phyloP scores from a whole-genome alignment of 1,139 yeast species.

The Maudiozyma humilis region DNA sequence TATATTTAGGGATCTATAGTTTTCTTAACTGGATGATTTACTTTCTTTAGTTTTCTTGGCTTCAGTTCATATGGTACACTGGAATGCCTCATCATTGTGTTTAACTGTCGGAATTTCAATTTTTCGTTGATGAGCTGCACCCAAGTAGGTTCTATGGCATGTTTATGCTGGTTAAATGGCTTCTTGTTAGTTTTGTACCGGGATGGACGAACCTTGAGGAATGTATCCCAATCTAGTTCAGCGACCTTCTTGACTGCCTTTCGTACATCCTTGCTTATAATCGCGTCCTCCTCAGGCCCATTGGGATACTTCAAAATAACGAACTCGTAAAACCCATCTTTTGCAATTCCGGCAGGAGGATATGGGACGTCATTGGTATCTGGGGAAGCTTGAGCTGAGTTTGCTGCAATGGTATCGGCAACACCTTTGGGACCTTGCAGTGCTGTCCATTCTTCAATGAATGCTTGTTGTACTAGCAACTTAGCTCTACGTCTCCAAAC shows the following conservation, averaged over 20 bases:
- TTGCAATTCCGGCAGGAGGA: conserved; percentile 19
- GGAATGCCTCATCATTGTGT: conserved; percentile 16
- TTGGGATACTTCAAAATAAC: conserved; percentile 36
- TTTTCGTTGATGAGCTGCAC: conserved; percentile 27
- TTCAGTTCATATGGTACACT: conserved; percentile 13
- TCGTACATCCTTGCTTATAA: conserved; percentile 31
- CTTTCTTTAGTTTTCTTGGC: neutral
- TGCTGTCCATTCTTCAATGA: conserved; percentile 28
- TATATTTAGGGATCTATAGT: neutral
- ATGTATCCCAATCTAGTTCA: conserved; percentile 15
- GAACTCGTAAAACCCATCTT: conserved; percentile 45
- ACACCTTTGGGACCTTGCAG: conserved; percentile 20
- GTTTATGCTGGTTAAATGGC: neutral
- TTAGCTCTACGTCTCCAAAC: conserved; percentile 35
- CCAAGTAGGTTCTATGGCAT: conserved; percentile 17
- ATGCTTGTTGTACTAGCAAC: conserved; percentile 34
- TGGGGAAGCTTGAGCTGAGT: neutral
- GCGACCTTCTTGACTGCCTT: conserved; percentile 31
- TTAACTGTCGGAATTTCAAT: conserved; percentile 23
- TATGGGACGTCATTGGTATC: conserved; percentile 8
- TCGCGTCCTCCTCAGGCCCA: conserved; percentile 26
- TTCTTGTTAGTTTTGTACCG: neutral
- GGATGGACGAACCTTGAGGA: conserved; percentile 8
- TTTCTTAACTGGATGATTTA: no score
- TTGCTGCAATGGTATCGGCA: conserved; percentile 6